Conservation (phyloP, 257 asterid species). For the Plantago elongata region DNA sequence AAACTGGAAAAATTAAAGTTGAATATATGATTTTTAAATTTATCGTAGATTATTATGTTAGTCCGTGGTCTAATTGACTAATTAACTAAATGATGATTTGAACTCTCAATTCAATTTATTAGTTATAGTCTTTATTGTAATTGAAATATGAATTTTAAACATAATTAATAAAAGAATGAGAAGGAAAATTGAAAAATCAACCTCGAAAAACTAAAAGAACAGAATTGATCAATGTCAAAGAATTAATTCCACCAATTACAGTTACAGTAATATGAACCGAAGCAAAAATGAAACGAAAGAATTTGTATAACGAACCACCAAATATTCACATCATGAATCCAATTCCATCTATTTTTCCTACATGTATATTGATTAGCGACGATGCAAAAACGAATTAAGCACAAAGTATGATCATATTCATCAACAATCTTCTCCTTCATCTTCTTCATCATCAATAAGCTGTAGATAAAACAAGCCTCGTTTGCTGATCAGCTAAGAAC, state of each 20-base stretch:
- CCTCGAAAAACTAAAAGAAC: conserved; percentile 23
- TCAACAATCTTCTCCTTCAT: too few relatives aligned
- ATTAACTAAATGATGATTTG: too few relatives aligned
- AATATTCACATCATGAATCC: conserved; percentile 30
- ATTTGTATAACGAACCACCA: conserved; percentile 9
- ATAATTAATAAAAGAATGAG: too few relatives aligned
- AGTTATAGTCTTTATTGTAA: too few relatives aligned
- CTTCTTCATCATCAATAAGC: conserved; percentile 14
- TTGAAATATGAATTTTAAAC: too few relatives aligned
- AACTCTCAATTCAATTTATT: too few relatives aligned
- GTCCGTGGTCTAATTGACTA: too few relatives aligned
- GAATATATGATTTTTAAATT: too few relatives aligned
- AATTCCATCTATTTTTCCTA: conserved; percentile 32
- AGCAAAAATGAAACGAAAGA: conserved; percentile 8
- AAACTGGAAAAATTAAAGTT: too few relatives aligned
- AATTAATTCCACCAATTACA: conserved; percentile 22
- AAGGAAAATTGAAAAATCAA: conserved; percentile 31
- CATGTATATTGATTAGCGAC: conserved; percentile 37
- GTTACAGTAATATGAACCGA: conserved; percentile 15
- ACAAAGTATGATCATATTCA: too few relatives aligned
- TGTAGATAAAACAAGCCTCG: conserved; percentile 44
- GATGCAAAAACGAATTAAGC: too few relatives aligned
- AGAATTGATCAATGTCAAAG: conserved; percentile 21
- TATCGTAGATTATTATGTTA: too few relatives aligned
- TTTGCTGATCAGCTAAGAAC: conserved; percentile 16